phyloP scores from a whole-genome alignment of 2,329 filamentous ascomycete genomes.

The Clarireedia homoeocarpa region DNA sequence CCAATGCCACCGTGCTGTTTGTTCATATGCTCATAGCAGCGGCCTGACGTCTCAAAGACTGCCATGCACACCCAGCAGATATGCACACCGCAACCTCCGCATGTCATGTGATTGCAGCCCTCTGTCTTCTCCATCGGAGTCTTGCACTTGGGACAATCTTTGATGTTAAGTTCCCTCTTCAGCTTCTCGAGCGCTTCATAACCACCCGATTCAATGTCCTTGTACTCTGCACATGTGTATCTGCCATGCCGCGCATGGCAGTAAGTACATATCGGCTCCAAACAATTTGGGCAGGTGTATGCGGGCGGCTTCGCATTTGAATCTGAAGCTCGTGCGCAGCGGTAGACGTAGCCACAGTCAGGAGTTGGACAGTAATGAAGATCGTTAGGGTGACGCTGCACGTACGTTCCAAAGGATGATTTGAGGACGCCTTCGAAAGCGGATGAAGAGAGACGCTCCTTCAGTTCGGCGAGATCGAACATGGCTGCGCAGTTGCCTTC shows the following conservation, averaged over 20 bases:
- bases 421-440: slow-evolving; percentile 11
- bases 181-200: slow-evolving; percentile 13
- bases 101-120: slow-evolving; percentile 42
- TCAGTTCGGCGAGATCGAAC: slow-evolving; percentile 11
- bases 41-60: slow-evolving; percentile 23
- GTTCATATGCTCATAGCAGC: slow-evolving; percentile 24
- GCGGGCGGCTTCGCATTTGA: neutral
- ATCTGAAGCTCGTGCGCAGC: neutral
- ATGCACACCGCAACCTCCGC: slow-evolving; percentile 33
- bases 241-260: slow-evolving; percentile 14
- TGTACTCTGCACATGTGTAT: slow-evolving; percentile 15
- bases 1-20: slow-evolving; percentile 4
- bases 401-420: slow-evolving; percentile 9
- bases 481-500: slow-evolving; percentile 1
- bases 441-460: slow-evolving; percentile 2
- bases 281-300: slow-evolving; percentile 11
- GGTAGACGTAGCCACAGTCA: slow-evolving; percentile 8
- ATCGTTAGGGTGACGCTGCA: slow-evolving; percentile 7
- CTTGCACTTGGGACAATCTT: slow-evolving; percentile 33
- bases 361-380: slow-evolving; percentile 9
- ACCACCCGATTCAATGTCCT: slow-evolving; percentile 8
- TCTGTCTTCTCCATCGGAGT: slow-evolving; percentile 22
- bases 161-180: slow-evolving; percentile 32
- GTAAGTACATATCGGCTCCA: slow-evolving; percentile 11
- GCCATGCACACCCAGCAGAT: slow-evolving; percentile 42